phyloP scores from a whole-genome alignment of 2,329 filamentous ascomycete genomes.

The Colletotrichum sidae region DNA sequence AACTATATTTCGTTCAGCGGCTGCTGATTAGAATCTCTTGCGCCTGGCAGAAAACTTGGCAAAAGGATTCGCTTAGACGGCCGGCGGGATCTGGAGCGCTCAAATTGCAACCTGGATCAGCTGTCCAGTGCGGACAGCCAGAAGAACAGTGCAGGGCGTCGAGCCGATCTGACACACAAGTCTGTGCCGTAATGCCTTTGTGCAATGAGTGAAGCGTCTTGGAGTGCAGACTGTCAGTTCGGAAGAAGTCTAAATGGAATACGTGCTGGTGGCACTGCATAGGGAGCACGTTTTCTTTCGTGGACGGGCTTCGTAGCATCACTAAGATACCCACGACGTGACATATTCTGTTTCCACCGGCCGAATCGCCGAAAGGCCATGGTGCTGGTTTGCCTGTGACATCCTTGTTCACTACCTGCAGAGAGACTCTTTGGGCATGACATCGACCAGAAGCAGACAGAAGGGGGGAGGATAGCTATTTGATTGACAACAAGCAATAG shows the following conservation, averaged over 20 bases:
- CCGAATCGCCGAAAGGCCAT: constrained; percentile 2
- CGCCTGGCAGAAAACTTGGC: constrained; percentile 1
- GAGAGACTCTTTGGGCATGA: neutral
- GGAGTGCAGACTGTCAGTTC: neutral
- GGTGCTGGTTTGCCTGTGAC: neutral
- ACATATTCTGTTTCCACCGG: neutral
- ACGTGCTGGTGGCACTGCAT: constrained; percentile 20
- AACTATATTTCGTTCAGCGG: constrained; percentile 5
- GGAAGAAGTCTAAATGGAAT: constrained; percentile 4
- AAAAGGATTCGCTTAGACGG: constrained; percentile 6
- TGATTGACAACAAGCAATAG: constrained; percentile 20
- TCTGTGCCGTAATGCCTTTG: constrained; percentile 6
- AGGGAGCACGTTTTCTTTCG: constrained; percentile 17
- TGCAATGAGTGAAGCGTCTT: constrained; percentile 9
- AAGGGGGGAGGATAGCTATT: constrained; percentile 5
- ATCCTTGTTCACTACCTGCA: neutral
- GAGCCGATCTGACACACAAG: constrained; percentile 17
- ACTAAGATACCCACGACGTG: neutral
- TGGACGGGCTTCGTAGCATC: constrained; percentile 16
- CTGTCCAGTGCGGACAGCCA: constrained; percentile 3
- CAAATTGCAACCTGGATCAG: neutral
- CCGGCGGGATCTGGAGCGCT: constrained; percentile 8
- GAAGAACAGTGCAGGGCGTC: constrained; percentile 5
- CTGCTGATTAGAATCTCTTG: constrained; percentile 18
- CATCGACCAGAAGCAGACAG: neutral